Conservation (phyloP, 441 rosid genomes). For the Euphorbia corollata region DNA sequence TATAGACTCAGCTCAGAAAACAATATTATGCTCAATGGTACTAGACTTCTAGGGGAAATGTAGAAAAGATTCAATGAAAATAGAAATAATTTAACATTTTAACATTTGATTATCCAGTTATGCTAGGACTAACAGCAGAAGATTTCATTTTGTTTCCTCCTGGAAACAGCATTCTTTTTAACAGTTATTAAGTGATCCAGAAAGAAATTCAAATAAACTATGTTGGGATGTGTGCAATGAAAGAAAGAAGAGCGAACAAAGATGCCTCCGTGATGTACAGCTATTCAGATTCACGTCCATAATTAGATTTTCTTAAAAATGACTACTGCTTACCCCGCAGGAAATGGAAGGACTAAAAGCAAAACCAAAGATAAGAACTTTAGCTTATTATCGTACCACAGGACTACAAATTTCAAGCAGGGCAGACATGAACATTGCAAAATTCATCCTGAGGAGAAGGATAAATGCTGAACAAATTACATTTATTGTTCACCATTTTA, state of each 20-base stretch:
- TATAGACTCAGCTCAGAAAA: not conserved
- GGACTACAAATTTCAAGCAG: not conserved
- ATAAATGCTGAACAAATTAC: not conserved
- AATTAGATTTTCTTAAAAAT: not conserved
- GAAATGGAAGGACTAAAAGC: not conserved
- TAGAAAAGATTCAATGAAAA: slow-evolving; percentile 4
- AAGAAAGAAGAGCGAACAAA: not conserved
- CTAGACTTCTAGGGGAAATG: not conserved
- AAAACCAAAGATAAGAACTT: not conserved
- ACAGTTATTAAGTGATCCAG: not conserved
- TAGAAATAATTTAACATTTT: not conserved
- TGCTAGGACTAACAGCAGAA: not conserved
- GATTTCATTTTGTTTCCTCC: not conserved
- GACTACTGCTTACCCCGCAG: not conserved
- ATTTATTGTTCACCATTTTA: not conserved
- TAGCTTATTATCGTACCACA: not conserved
- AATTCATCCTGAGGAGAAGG: not conserved
- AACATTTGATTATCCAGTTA: no score
- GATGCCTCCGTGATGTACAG: not conserved
- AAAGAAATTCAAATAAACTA: not conserved
- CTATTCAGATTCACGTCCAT: not conserved
- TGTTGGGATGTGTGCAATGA: no score
- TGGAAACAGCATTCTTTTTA: not conserved
- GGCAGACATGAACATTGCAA: not conserved
- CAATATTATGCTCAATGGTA: not conserved